Percentiles rank a stretch among this genome's conserved stretches.
Evolutionary conservation across 169 alveolate genomes (phyloP).

Genomic region (Cyclospora cayetanensis): DNA sequence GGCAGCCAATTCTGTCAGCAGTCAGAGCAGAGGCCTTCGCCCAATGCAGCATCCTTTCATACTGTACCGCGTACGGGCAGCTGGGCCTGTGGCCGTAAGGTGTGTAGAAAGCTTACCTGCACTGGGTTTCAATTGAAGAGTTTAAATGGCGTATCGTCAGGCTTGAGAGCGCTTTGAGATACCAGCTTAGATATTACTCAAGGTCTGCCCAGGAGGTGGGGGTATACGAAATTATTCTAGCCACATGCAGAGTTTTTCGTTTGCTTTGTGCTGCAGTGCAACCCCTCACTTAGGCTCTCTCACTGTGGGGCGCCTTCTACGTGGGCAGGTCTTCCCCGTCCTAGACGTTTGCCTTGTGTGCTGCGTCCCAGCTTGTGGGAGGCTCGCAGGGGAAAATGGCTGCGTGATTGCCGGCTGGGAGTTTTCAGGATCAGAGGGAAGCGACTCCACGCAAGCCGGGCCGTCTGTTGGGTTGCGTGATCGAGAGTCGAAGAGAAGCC

Average conservation of each 20-base stretch:
- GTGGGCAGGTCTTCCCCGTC: constrained; percentile 54
- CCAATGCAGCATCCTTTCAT: constrained; percentile 51
- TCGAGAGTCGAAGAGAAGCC: not conserved
- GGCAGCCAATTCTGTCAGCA: constrained; percentile 21
- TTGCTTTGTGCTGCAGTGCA: constrained; percentile 46
- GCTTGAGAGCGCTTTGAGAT: too few species aligned
- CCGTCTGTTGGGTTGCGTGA: not conserved
- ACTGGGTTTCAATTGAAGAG: too few species aligned
- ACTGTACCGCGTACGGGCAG: constrained; percentile 37
- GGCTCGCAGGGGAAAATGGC: not conserved
- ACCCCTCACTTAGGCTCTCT: constrained; percentile 52
- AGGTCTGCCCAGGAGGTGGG: too few species aligned
- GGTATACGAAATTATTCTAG: too few species aligned
- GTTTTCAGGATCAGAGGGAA: not conserved
- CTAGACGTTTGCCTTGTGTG: constrained; percentile 45
- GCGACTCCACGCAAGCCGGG: not conserved
- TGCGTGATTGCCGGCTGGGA: constrained; percentile 46
- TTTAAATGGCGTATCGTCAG: too few species aligned
- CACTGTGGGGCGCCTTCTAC: constrained; percentile 43
- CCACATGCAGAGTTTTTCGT: not conserved
- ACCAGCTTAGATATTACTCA: too few species aligned
- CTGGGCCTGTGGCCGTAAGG: constrained; percentile 29
- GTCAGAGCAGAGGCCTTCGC: not conserved
- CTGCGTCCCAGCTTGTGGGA: constrained; percentile 18
- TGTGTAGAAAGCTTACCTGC: not conserved